Base-by-base conservation (phyloP, 163 green algal species). In the Volvox carteri region DNA sequence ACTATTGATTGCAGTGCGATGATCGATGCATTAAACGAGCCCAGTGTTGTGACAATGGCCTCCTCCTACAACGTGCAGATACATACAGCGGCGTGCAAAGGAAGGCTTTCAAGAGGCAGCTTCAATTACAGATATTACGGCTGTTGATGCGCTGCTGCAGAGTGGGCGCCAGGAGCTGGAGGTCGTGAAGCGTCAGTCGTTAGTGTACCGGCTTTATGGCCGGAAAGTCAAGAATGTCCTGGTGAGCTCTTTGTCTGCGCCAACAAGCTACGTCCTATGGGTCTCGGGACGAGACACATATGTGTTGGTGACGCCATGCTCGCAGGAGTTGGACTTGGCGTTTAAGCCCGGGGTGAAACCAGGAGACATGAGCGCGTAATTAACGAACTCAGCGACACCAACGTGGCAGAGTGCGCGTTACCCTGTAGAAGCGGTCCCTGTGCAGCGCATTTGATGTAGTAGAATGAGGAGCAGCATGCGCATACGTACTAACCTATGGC, bases 141-240 rank as follows among this genome's bases (percentile, higher is more conserved):
- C 74, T 33, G 80, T 60, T 30, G 48, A 92, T 23, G 30, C 86
- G 4, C 73, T 86, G 25, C 52, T 84, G 75, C 48, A 87, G 70
- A 41, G n/a, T n/a, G 90, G 79, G 1, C 72, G 68, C 5, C 44
- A 75, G 39, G 81, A 92, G 73, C 85, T 92, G 2, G 86, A 91
- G 52, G 78, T 92, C 9, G 90, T 81, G 52, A 90, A 90, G 72
- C 46, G 90, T 23, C 90, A 92, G 33, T 92, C 86, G 35, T 48
- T 90, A 2, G 90, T 92, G 21, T 92, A 92, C 30, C 58, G 76
- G 21, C 78, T 92, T 33, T 92, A 92, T 37, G 90, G 78, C 42
- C 84, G 90, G 9, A 92, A 92, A 48, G 25, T 90, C 12, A 92
- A 92, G 62, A 92, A 84, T 54, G 90, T 92, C 14, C 42, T 92